Evolutionary conservation across 176 grass and related monocot species (phyloP), one percentile per base, ranked within the genome.

Genomic region (Ampelocalamus luodianensis): DNA sequence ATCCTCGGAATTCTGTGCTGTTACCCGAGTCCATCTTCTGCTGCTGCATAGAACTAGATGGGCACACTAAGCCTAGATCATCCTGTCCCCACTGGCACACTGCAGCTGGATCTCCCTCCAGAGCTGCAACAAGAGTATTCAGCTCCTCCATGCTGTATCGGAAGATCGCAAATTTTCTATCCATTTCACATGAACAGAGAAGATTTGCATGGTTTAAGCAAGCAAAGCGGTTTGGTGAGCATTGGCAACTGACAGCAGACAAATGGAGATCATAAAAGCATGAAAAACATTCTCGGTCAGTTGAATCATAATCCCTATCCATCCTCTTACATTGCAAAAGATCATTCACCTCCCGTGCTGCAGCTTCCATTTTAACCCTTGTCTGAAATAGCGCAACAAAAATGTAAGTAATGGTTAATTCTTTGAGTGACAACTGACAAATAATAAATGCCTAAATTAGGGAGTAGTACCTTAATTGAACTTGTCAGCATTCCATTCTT

Each of bases 241-340:
- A 98, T 63, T 90, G 83, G 83, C 96, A 98, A 43, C 77, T 83
- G 77, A 80, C 84, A 87, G 93, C 91, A 66, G 96, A 98, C 27
- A 98, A 82, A 76, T 98, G 83, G 10, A 98, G 91, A 83, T 98
- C 96, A 81, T 95, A 98, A 79, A 87, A 95, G 70, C 96, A 98
- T 42, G 51, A 90, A 90, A 93, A 98, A 67, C 96, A 98, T 74
- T 95, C 96, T 49, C 88, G 81, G n/a, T 98, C 96, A 38, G 65
- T 79, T 74, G 89, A 92, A 85, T 98, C 93, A 82, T 90, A 93
- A 81, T 91, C 60, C 37, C 32, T 81, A 63, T 87, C 87, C 86
- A 95, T 93, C 72, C 74, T 98, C 83, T 81, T 90, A 32, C 61
- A 63, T 37, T 81, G 79, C 60, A 87, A 72, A 46, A 49, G 34